A percentile compares a stretch with the other conserved stretches of the same genome.
Conservation (phyloP, 2,329 filamentous ascomycete species). For the Neofusicoccum parvum region DNA sequence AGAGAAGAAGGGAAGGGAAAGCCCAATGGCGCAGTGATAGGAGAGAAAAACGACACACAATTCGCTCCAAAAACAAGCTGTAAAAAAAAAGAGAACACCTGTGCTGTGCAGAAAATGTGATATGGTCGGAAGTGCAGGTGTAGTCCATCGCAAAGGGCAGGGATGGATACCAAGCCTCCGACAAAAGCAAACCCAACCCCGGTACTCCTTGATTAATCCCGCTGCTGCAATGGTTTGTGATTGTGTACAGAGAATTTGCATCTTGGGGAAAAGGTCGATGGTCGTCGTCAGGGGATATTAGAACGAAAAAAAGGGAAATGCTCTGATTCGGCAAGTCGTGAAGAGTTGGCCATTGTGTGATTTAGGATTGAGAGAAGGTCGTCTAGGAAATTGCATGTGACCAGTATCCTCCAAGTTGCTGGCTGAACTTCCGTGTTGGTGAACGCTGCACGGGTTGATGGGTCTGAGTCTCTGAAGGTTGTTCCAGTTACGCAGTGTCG, state of each 20-base stretch:
- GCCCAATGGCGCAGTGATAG: neutral
- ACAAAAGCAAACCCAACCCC: neutral
- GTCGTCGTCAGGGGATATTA: too few relatives aligned
- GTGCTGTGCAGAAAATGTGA: neutral
- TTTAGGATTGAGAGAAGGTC: neutral
- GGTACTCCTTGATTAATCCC: neutral
- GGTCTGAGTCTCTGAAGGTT: neutral
- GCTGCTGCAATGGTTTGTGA: neutral
- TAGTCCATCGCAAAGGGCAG: too few relatives aligned
- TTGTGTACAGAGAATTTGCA: neutral
- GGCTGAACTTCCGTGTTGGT: neutral
- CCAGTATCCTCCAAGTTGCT: neutral
- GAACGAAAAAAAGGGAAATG: neutral
- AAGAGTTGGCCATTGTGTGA: neutral
- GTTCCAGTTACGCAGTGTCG: neutral
- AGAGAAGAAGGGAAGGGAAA: neutral
- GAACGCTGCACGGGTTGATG: neutral
- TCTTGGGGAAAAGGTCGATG: too few relatives aligned
- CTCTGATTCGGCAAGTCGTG: neutral
- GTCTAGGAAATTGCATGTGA: slow-evolving; percentile 1
- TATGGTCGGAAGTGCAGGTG: neutral
- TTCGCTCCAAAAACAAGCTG: neutral
- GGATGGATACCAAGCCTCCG: too few relatives aligned
- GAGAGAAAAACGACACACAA: neutral
- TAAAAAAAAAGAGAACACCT: neutral